Base-by-base conservation (phyloP, 805 yeast species). In the Naumovozyma dairenensis region DNA sequence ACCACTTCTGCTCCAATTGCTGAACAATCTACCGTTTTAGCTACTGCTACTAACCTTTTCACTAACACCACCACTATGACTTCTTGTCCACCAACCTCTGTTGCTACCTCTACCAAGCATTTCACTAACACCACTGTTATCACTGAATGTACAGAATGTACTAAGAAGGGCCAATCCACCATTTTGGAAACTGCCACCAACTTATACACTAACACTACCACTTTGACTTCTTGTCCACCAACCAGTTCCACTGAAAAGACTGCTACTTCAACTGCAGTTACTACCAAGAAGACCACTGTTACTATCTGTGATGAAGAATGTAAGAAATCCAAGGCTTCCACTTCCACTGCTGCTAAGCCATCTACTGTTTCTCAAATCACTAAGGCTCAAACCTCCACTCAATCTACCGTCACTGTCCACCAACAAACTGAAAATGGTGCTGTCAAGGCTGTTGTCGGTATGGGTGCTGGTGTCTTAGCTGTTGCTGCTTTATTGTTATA, bases 381-480 rank as follows among this genome's bases (percentile, higher is more conserved):
- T 5, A 7, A 12, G 6, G 26, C 26, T 24, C 13, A 24, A 24
- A 12, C 26, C 22, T 20, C 22, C n/a, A 8, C 26, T 12, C 26
- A 24, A 24, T 14, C 8, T 8, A 12, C n/a, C 13, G n/a, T 24
- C 13, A 24, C 8, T n/a, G n/a, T n/a, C n/a, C n/a, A n/a, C 26
- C 13, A 6, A 7, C 26, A 24, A 24, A 24, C 53, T 20, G 44
- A 40, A 26, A 46, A 46, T 27, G 46, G 42, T 42, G 50, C 50
- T 32, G 42, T 35, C 21, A 45, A 32, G 33, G 46, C 46, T 30
- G 40, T 31, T 27, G 41, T 33, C 24, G 48, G 49, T 36, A 28
- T 41, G 34, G 48, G 48, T 41, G 48, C 49, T 25, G 49, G 49
- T 45, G 40, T 39, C 28, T 18, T 39, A 15, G 49, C 46, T 16